Evolutionary conservation across 768 basidiomycete species (phyloP), one percentile per base, ranked within the genome.

Genomic region (Suillus weaverae): DNA sequence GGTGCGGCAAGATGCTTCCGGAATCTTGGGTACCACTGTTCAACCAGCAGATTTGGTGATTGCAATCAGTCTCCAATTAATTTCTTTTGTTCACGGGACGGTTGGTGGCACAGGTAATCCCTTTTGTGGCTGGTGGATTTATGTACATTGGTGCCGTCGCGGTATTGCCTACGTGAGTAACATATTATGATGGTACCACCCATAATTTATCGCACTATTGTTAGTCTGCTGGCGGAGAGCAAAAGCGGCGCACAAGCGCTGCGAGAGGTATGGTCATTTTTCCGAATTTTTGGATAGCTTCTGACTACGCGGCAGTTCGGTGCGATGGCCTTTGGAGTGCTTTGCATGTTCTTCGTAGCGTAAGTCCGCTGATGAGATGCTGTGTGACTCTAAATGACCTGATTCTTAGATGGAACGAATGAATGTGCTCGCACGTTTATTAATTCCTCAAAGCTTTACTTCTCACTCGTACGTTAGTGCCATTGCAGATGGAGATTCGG

Each of bases 81-180:
- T 69, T 63, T 51, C 61, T 70, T 62, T 64, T 61, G 41, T 57
- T 69, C 71, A 62, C 35, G 61, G 59, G 46, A 63, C 70, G 32
- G 57, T 62, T 50, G 41, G 67, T 32, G 38, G 62, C 66, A 68
- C 70, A 94, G 92, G 91, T 94, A 54, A 93, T 94, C 67, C 92
- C 92, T 18, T 93, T 92, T 73, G 92, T 94, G 53, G 92, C 93
- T 39, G 93, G 93, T 68, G 94, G 94, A 20, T 97, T 96, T 80
- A 80, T 97, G 71, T 96, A 95, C 78, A 95, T 97, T 72, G 95
- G 94, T 33, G 92, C 92, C 36, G 95, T 96, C 63, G 93, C 94
- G 56, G 94, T 95, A 66, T 80, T 95, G 65, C 94, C 94, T 70
- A 92, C 91, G 92, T 94, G 83, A 72, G 91, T 83, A 22, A 33